Percentiles rank a stretch among this genome's conserved stretches.
Conservation (phyloP, 2,329 filamentous ascomycete genomes). For the Aspergillus fumigatus region DNA sequence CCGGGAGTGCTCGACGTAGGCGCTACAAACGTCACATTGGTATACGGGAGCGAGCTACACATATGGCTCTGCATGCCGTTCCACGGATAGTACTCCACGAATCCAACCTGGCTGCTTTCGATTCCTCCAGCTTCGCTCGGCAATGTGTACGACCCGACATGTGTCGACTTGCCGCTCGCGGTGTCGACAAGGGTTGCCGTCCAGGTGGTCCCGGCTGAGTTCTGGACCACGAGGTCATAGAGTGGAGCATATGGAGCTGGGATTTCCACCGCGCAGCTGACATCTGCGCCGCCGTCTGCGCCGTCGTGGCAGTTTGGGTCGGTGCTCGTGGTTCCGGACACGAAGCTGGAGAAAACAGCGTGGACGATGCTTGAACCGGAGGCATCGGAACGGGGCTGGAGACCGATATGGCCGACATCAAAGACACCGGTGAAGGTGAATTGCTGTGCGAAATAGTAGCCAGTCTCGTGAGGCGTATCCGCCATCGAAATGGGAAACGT, state of each 20-base stretch:
- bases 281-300: slow-evolving; percentile 25
- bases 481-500: slow-evolving; percentile 20
- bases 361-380: slow-evolving; percentile 20
- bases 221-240: slow-evolving; percentile 20
- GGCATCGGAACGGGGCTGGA: slow-evolving; percentile 20
- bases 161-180: slow-evolving; percentile 14
- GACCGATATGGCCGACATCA: slow-evolving; percentile 26
- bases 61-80: slow-evolving; percentile 12
- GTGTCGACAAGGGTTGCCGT: slow-evolving; percentile 23
- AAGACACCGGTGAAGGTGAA: slow-evolving; percentile 18
- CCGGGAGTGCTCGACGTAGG: slow-evolving; percentile 13
- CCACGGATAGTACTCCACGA: slow-evolving; percentile 28
- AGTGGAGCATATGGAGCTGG: slow-evolving; percentile 14
- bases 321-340: slow-evolving; percentile 16
- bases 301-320: slow-evolving; percentile 24
- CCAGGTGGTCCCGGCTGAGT: slow-evolving; percentile 23
- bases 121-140: slow-evolving; percentile 20
- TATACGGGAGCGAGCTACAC: slow-evolving; percentile 16
- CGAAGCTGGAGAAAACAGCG: slow-evolving; percentile 31
- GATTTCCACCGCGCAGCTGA: slow-evolving; percentile 23
- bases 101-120: slow-evolving; percentile 19
- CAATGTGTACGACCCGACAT: slow-evolving; percentile 25
- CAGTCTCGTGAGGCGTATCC: slow-evolving; percentile 15
- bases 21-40: slow-evolving; percentile 17
- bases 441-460: slow-evolving; percentile 29